Conservation (phyloP, 75 land plant genomes). For the Ceratopteris richardii region DNA sequence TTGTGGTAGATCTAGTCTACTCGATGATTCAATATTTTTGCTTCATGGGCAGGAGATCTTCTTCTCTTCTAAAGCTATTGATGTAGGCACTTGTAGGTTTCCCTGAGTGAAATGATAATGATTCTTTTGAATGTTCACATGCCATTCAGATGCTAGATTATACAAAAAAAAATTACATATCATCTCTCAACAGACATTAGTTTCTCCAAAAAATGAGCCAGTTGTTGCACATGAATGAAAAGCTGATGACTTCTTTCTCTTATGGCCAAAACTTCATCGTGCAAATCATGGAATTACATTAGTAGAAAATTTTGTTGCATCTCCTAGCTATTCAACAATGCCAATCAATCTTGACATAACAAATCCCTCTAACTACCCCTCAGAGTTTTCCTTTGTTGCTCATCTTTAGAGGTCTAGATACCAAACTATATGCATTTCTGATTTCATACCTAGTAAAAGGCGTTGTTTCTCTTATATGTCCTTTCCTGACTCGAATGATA, state of each 20-base stretch:
- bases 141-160: conserved; percentile 71
- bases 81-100: conserved; percentile 92
- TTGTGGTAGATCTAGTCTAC: too few species aligned
- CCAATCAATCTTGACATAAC: conserved; percentile 97
- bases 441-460: conserved; percentile 76
- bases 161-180: conserved; percentile 44
- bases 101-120: conserved; percentile 73
- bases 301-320: conserved; percentile 95
- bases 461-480: conserved; percentile 23
- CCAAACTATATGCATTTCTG: conserved; percentile 74
- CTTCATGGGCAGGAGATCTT: too few species aligned
- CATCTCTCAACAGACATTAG: conserved; percentile 51
- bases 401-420: conserved; percentile 77
- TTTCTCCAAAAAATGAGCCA: conserved; percentile 81
- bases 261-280: conserved; percentile 83
- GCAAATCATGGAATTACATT: conserved; percentile 86
- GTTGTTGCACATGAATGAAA: conserved; percentile 71
- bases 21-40: too few species aligned
- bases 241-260: conserved; percentile 82
- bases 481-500: not conserved
- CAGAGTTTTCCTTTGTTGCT: conserved; percentile 84
- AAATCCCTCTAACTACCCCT: conserved; percentile 80
- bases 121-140: conserved; percentile 54
- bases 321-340: conserved; percentile 91
- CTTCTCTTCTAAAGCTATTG: too few species aligned